These are phyloP conservation scores for Lactarius sp. DNA, from an alignment of 768 basidiomycete genomes.

Conservation along the genomic window DNA sequence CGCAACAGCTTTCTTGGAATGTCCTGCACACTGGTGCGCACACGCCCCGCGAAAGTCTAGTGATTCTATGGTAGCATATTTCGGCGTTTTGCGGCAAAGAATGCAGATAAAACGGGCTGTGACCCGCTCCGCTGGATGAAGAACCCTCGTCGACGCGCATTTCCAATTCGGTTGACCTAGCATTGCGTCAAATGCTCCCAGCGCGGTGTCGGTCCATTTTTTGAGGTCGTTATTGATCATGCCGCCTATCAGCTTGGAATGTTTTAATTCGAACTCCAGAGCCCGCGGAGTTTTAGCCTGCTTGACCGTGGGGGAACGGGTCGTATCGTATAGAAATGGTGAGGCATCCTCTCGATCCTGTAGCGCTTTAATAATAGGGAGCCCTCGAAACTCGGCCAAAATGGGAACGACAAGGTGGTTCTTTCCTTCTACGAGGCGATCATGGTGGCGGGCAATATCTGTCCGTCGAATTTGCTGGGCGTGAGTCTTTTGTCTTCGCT, in stretches of 20 bases:
- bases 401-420: slow-evolving; percentile 38
- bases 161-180: slow-evolving; percentile 54
- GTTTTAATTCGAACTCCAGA: slow-evolving; percentile 28
- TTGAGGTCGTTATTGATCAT: slow-evolving; percentile 43
- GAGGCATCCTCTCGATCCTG: slow-evolving; percentile 28
- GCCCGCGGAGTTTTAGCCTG: not conserved
- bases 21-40: slow-evolving; percentile 47
- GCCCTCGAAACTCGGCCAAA: slow-evolving; percentile 43
- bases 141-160: slow-evolving; percentile 38
- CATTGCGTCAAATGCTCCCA: slow-evolving; percentile 38
- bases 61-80: slow-evolving; percentile 39
- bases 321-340: not conserved
- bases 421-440: slow-evolving; percentile 39
- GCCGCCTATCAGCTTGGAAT: slow-evolving; percentile 30
- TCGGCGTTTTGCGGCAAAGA: slow-evolving; percentile 40
- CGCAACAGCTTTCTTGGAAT: slow-evolving; percentile 29
- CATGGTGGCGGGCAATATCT: slow-evolving; percentile 42
- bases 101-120: slow-evolving; percentile 58
- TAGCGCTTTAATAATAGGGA: slow-evolving; percentile 42
- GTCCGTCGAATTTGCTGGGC: slow-evolving; percentile 30
- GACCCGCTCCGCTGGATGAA: slow-evolving; percentile 55
- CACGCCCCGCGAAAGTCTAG: slow-evolving; percentile 58
- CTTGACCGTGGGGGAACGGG: not conserved
- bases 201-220: slow-evolving; percentile 46
- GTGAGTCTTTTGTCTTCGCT: slow-evolving; percentile 31